These are phyloP conservation scores for Suhomyces canberraensis DNA, from an alignment of 805 yeast genomes.

Conservation along the genomic window DNA sequence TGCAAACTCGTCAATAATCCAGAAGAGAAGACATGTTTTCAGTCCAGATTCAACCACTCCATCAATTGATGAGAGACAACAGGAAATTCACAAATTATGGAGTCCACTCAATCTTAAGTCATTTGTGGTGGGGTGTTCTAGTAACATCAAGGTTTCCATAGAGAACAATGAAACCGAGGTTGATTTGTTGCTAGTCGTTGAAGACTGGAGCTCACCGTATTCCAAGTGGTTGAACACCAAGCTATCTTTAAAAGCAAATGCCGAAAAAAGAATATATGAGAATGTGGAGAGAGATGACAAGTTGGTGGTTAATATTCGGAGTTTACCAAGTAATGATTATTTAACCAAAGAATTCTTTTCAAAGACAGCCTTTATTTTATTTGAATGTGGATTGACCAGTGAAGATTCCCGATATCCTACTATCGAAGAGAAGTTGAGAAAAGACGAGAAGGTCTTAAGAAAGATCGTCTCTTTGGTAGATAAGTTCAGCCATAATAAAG, in stretches of 20 bases:
- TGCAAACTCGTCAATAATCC: constrained; percentile 9
- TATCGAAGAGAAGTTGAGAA: constrained; percentile 29
- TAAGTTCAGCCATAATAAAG: constrained; percentile 34
- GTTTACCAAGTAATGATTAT: constrained; percentile 40
- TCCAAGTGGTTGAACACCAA: constrained; percentile 52
- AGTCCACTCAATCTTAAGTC: constrained; percentile 39
- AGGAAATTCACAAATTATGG: constrained; percentile 44
- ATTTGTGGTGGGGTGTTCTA: constrained; percentile 28
- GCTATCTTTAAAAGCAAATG: constrained; percentile 34
- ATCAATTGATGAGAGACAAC: constrained; percentile 25
- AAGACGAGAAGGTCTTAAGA: constrained; percentile 35
- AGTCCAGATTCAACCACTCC: constrained; percentile 6
- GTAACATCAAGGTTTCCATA: constrained; percentile 21
- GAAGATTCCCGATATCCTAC: constrained; percentile 9
- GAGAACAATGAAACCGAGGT: constrained; percentile 20
- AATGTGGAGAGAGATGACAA: constrained; percentile 21
- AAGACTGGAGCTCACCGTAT: constrained; percentile 45
- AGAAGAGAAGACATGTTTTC: constrained; percentile 12
- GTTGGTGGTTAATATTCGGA: constrained; percentile 31
- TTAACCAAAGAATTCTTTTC: constrained; percentile 36
- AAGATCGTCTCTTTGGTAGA: constrained; percentile 34
- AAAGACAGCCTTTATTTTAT: constrained; percentile 41
- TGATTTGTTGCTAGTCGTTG: constrained; percentile 43
- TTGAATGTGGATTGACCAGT: constrained; percentile 49
- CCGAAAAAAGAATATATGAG: constrained; percentile 24